Evolutionary conservation across 192 early-diverging fungal genomes (phyloP).

Genomic region (Obelidium mucronatum): DNA sequence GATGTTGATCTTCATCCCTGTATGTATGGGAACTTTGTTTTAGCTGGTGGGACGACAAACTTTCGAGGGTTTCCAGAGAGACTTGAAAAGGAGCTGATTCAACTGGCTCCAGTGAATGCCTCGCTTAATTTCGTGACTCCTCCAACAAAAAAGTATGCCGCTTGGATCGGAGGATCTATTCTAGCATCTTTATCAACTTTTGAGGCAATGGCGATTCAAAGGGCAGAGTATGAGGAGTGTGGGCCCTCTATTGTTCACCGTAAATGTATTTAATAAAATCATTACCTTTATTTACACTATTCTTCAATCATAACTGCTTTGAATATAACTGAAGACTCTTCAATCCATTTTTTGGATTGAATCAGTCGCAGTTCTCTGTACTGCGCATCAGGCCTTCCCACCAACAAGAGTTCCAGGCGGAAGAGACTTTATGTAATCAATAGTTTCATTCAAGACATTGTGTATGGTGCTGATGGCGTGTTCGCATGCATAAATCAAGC

Average conservation of each 20-base stretch:
- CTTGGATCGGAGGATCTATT: slow-evolving; percentile 73
- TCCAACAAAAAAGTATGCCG: slow-evolving; percentile 68
- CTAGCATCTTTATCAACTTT: slow-evolving; percentile 68
- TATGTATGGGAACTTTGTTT: slow-evolving; percentile 57
- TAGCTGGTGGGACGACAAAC: slow-evolving; percentile 61
- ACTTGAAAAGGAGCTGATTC: slow-evolving; percentile 65
- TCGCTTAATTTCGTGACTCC: slow-evolving; percentile 67
- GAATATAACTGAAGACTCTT: slow-evolving; percentile 50
- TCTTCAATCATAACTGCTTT: slow-evolving; percentile 34
- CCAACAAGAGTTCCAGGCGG: slow-evolving; percentile 25
- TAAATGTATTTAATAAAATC: slow-evolving; percentile 65
- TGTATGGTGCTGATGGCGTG: slow-evolving; percentile 74
- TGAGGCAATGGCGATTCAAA: slow-evolving; percentile 73
- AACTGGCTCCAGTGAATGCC: slow-evolving; percentile 61
- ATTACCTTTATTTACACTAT: too few relatives aligned
- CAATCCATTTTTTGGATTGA: slow-evolving; percentile 68
- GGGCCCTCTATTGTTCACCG: slow-evolving; percentile 67
- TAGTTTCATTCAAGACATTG: slow-evolving; percentile 73
- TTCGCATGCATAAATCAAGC: slow-evolving; percentile 61
- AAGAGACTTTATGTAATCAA: slow-evolving; percentile 45
- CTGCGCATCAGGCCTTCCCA: slow-evolving; percentile 52
- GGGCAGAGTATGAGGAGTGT: slow-evolving; percentile 68
- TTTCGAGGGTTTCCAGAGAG: slow-evolving; percentile 57
- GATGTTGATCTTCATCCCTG: slow-evolving; percentile 58
- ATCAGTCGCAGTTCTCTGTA: slow-evolving; percentile 78